These are phyloP conservation scores for Camelina neglecta DNA, from an alignment of 345 rosid species.

Conservation along the genomic window DNA sequence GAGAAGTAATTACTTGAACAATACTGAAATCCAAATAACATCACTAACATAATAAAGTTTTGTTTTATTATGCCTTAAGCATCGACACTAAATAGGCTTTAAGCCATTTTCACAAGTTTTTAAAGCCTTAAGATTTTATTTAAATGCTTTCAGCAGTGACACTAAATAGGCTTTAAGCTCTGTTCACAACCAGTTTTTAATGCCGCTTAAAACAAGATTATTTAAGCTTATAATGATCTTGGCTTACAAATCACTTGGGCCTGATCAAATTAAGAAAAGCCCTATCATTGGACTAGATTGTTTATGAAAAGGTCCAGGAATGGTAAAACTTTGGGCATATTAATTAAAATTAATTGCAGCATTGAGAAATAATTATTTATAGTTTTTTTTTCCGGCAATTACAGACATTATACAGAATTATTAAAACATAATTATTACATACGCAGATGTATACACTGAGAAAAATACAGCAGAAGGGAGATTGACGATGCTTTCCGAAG, in stretches of 20 bases:
- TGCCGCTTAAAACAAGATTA: background rate
- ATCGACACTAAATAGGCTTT: background rate
- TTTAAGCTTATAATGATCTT: background rate
- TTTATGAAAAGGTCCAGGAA: background rate
- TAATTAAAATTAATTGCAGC: background rate
- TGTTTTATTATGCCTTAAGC: background rate
- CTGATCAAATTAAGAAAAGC: background rate
- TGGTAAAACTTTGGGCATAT: background rate
- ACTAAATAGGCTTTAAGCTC: too few relatives aligned
- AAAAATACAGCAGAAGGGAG: too few relatives aligned
- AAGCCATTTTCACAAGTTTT: background rate
- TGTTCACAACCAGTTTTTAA: too few relatives aligned
- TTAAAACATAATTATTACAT: too few relatives aligned
- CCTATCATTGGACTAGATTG: background rate
- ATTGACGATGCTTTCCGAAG: too few relatives aligned
- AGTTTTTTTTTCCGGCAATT: too few relatives aligned
- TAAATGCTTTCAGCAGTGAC: background rate
- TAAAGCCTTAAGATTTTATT: background rate
- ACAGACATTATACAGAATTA: too few relatives aligned
- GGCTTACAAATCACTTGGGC: slow-evolving; percentile 13
- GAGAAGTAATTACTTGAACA: slow-evolving; percentile 6
- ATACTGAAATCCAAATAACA: background rate
- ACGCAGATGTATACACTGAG: too few relatives aligned
- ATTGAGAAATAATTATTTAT: too few relatives aligned
- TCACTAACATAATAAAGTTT: background rate